phyloP scores from a whole-genome alignment of 2,329 filamentous ascomycete genomes.

The Cytospora schulzeri region DNA sequence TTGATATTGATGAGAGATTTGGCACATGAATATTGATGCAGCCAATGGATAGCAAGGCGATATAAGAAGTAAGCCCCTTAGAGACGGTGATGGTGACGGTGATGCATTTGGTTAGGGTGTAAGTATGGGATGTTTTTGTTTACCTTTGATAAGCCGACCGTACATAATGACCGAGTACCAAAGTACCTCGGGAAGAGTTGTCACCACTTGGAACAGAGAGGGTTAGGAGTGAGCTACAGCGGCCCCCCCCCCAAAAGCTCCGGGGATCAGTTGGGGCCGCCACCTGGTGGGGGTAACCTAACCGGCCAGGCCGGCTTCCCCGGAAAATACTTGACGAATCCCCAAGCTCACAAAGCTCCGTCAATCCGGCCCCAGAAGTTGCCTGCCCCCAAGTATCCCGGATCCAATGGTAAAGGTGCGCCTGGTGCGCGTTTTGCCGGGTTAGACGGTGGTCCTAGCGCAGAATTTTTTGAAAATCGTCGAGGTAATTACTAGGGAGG shows the following conservation, averaged over 20 bases:
- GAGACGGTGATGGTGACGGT: background rate
- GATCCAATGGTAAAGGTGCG: background rate
- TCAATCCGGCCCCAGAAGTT: background rate
- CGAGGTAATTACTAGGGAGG: slow-evolving; percentile 21
- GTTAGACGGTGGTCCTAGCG: slow-evolving; percentile 23
- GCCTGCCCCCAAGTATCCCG: background rate
- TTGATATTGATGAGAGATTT: background rate
- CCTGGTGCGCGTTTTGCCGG: slow-evolving; percentile 21
- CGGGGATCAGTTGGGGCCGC: background rate
- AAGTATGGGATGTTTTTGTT: background rate
- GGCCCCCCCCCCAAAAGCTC: no score
- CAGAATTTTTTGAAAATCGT: slow-evolving; percentile 29
- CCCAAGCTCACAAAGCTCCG: background rate
- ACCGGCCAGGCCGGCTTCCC: background rate
- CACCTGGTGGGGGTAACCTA: no score
- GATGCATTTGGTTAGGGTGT: background rate
- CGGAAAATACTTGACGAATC: background rate
- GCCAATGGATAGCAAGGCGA: background rate
- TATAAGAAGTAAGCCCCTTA: no score
- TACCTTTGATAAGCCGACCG: background rate
- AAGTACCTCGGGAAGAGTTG: background rate
- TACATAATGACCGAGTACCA: background rate
- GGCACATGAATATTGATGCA: background rate
- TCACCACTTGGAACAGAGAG: background rate
- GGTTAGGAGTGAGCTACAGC: background rate